Base-by-base conservation (phyloP, 192 early-diverging fungal genomes). In the Podila clonocystis region DNA sequence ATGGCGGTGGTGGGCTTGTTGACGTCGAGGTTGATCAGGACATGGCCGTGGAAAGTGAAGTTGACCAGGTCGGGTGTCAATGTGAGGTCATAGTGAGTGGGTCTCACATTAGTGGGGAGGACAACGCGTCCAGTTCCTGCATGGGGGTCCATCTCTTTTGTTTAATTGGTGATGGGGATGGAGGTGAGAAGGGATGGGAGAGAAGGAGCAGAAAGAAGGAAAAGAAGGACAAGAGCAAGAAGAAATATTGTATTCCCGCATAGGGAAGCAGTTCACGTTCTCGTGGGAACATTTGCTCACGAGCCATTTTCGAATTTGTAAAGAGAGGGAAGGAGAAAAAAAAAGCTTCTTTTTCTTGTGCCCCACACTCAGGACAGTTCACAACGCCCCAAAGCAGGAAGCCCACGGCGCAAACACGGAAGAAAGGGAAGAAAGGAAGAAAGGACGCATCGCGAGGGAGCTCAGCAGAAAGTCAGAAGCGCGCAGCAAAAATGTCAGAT, bases 41-140 rank as follows among this genome's bases (percentile, higher is more conserved):
- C 71, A 1, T 74, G 69, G 26, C 97, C 97, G 24, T 88, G 82
- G 76, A 95, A 97, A 8, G 87, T 90, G 67, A 96, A 95, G 31
- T 87, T 83, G n/a, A 88, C 88, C 59, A 98, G 85, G 80, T 96
- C 89, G 3, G 97, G 95, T 20, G 91, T 92, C 15, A 98, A 77
- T 8, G 87, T 84, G 48, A 98, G 84, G 73, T 88, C 88, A 86
- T 98, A 98, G 82, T 97, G 94, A 45, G 86, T 76, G 11, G 97
- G 97, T 52, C 87, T 91, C 62, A 96, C 93, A 69, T 90, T 95
- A 63, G 90, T 92, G 55, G 97, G 97, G 38, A 98, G 90, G 52
- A 97, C 89, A 75, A 96, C 91, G 57, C 88, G 90, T 36, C 74
- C 73, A 29, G 63, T 80, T 68, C 77, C 77, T 69, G 70, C 77